Base-by-base conservation (phyloP, 768 basidiomycete genomes). In the Mycena capillaripes region DNA sequence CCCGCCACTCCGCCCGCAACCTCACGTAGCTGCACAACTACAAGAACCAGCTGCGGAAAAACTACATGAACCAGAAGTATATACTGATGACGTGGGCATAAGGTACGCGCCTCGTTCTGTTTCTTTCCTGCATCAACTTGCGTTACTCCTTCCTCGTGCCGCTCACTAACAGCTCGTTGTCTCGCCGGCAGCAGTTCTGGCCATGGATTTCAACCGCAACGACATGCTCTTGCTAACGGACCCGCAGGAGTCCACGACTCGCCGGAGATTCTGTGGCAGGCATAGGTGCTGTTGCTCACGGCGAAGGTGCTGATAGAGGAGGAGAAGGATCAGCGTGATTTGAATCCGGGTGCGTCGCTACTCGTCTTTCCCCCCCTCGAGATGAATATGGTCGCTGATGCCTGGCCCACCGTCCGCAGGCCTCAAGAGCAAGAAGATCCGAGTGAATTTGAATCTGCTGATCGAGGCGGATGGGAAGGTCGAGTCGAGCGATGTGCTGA, bases 21-120 rank as follows among this genome's bases (percentile, higher is more conserved):
- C 88, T 99, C 48, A 97, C 95, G 0, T 99, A 97, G 97, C 84
- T 99, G n/a, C 99, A 97, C 97, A 97, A 98, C 79, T 95, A 97
- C 62, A 97, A 97, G 86, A 97, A 97, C 84, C 98, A 99, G 81
- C 89, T 99, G 11, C 91, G 93, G 66, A 97, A 97, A 72, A 97
- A 94, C 79, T 96, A 98, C 83, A 87, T 95, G 68, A 93, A 92
- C 78, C 96, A 97, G 82, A 98, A 97, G 82, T 98, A 98, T 85
- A 96, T 97, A 75, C 85, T 99, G 79, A 95, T 97, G 92, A 96
- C 95, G 48, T 95, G 93, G 76, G 90, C 96, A 14, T 98, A 94
- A 99, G n/a, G n/a, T n/a, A n/a, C n/a, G n/a, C n/a, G n/a, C n/a
- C n/a, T n/a, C n/a, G n/a, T n/a, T n/a, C n/a, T n/a, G n/a, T n/a